Evolutionary conservation across 176 grass and related monocot genomes (phyloP).

Genomic region (Panicum miliaceum): DNA sequence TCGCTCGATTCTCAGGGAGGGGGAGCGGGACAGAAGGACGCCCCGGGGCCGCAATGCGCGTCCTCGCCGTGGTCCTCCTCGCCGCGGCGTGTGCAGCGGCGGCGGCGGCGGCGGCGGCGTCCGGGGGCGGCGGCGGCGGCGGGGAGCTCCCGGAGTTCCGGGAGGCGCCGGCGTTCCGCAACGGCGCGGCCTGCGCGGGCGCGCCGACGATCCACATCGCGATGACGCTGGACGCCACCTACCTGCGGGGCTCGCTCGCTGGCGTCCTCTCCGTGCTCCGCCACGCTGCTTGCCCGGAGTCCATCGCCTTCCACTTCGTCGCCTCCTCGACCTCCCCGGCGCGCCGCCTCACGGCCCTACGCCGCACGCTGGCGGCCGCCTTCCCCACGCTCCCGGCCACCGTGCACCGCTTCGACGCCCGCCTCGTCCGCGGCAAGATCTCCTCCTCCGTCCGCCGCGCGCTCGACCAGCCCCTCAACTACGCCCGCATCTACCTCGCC

Average conservation of each 20-base stretch:
- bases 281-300: slow-evolving; percentile 95
- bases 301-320: slow-evolving; percentile 86
- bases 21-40: background rate
- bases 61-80: slow-evolving; percentile 43
- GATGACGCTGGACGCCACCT: slow-evolving; percentile 95
- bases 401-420: slow-evolving; percentile 83
- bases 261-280: slow-evolving; percentile 92
- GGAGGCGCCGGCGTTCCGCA: slow-evolving; percentile 92
- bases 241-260: slow-evolving; percentile 89
- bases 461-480: slow-evolving; percentile 98
- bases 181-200: slow-evolving; percentile 65
- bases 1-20: slow-evolving; percentile 7
- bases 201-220: slow-evolving; percentile 83
- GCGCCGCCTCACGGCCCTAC: slow-evolving; percentile 67
- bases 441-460: slow-evolving; percentile 92
- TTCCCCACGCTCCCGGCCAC: slow-evolving; percentile 84
- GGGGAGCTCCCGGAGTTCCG: slow-evolving; percentile 73
- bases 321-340: slow-evolving; percentile 62
- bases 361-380: slow-evolving; percentile 63
- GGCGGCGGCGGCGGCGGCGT: background rate
- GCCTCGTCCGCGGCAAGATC: slow-evolving; percentile 87
- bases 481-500: slow-evolving; percentile 98
- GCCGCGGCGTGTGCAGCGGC: background rate
- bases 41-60: slow-evolving; percentile 48
- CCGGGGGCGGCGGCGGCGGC: background rate